These are phyloP conservation scores for Tetrapisispora namnaoensis DNA, from an alignment of 805 yeast genomes.

Conservation along the genomic window DNA sequence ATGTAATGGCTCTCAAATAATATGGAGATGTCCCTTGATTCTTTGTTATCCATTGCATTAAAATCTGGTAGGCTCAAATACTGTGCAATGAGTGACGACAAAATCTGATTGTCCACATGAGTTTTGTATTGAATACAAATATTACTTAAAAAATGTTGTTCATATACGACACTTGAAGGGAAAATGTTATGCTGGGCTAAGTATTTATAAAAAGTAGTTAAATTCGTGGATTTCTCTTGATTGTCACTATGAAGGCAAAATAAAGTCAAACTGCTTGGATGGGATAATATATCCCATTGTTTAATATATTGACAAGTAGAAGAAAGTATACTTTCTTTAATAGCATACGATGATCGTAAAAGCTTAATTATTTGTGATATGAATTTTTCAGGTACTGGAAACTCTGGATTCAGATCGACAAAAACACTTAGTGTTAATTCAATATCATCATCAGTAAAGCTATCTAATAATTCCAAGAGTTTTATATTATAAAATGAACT, in stretches of 20 bases:
- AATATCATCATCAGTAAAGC: slow-evolving; percentile 4
- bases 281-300: neutral
- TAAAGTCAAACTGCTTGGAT: neutral
- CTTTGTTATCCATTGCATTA: neutral
- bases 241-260: neutral
- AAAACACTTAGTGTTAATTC: neutral
- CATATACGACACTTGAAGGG: neutral
- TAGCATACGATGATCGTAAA: neutral
- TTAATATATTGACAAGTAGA: neutral
- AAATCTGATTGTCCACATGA: neutral
- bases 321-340: neutral
- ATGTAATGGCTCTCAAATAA: neutral
- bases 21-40: neutral
- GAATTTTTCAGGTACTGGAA: neutral
- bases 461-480: slow-evolving; percentile 5
- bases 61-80: neutral
- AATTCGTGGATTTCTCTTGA: neutral
- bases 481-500: slow-evolving; percentile 7
- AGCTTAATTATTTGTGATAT: neutral
- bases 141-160: neutral
- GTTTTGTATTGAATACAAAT: neutral
- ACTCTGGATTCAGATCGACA: neutral
- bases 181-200: neutral
- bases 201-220: neutral
- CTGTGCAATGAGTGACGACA: neutral